These are phyloP conservation scores for Acrocalymma vagum DNA, from an alignment of 2,329 filamentous ascomycete genomes.

Conservation along the genomic window DNA sequence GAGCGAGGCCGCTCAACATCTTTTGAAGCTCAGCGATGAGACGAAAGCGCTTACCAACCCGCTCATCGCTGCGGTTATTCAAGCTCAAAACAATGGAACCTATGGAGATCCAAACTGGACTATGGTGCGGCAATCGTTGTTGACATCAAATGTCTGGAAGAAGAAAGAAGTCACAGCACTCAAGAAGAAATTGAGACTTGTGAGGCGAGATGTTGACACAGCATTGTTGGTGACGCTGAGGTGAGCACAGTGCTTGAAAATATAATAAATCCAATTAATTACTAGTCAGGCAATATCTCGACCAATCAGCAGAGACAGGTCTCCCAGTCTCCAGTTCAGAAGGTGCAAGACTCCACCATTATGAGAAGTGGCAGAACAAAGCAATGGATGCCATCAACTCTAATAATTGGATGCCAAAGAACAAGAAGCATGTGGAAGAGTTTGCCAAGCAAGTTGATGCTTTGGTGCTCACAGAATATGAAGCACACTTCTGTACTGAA, in stretches of 20 bases:
- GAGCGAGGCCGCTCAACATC: slow-evolving; percentile 33
- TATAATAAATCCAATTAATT: not conserved
- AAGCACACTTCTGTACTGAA: slow-evolving; percentile 31
- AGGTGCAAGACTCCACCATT: slow-evolving; percentile 21
- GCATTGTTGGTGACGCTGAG: slow-evolving; percentile 33
- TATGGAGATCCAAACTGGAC: slow-evolving; percentile 29
- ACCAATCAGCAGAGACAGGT: slow-evolving; percentile 38
- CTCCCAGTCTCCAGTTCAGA: slow-evolving; percentile 30
- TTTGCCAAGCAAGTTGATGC: slow-evolving; percentile 34
- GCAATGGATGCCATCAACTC: slow-evolving; percentile 32
- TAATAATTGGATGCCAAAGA: slow-evolving; percentile 36
- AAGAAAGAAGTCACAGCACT: slow-evolving; percentile 34
- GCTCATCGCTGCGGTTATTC: slow-evolving; percentile 28
- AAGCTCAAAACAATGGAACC: slow-evolving; percentile 28
- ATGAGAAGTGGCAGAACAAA: slow-evolving; percentile 38
- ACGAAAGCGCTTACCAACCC: slow-evolving; percentile 24
- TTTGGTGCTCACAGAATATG: slow-evolving; percentile 26
- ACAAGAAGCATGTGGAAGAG: slow-evolving; percentile 38
- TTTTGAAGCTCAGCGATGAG: slow-evolving; percentile 35
- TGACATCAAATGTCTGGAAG: slow-evolving; percentile 46
- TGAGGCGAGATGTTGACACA: slow-evolving; percentile 34
- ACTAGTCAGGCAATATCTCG: slow-evolving; percentile 31
- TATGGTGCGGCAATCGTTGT: slow-evolving; percentile 32
- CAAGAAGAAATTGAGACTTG: slow-evolving; percentile 32
- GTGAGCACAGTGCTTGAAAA: slow-evolving; percentile 9